Evolutionary conservation across 108 stramenopile genomes (phyloP), one percentile per base, ranked within the genome.

Genomic region (Halocafeteria seosinensis): DNA sequence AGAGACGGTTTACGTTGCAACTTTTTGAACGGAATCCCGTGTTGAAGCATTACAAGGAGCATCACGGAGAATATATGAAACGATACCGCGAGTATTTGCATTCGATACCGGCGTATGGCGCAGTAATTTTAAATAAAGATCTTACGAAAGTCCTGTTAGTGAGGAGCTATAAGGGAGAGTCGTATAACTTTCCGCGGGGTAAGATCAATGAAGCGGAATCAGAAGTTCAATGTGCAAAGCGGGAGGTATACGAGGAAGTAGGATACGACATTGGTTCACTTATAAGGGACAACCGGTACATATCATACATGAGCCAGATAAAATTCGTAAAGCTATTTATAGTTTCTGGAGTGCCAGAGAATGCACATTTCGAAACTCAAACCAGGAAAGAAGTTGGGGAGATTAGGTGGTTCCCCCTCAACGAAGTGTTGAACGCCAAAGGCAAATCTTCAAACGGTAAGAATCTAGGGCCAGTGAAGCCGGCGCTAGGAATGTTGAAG

Each of bases 191-290:
- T 38, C 75, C 75, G 1, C 65, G 65, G 38, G 75, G 75, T 34
- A 76, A 76, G 37, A 36, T 76, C 31, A 76, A 76, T 58, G 68
- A 72, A 27, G 62, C 62, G 35, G 75, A 76, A 35, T 47, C 34
- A 13, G 26, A 34, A 30, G 28, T 55, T 25, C 50, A 67, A 1
- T 76, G 75, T 55, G 75, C 75, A 25, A 35, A 57, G 9, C 71
- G 75, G 17, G 75, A 76, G 53, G 68, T 69, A 24, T 25, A 51
- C 21, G 75, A 76, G 70, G 75, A 76, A 37, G 73, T 62, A 6
- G 71, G 71, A 2, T 72, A 63, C 63, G 38, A 76, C 30, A 30
- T 25, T 34, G 8, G 6, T 27, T n/a, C 9, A 0, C 21, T 67
- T 12, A 30, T n/a, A 0, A 3, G 50, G 25, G 26, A 30, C 0